Percentiles rank a stretch among this genome's conserved stretches.
Evolutionary conservation across 2,329 filamentous ascomycete species (phyloP).

Genomic region (Ceratocystis smalleyi): DNA sequence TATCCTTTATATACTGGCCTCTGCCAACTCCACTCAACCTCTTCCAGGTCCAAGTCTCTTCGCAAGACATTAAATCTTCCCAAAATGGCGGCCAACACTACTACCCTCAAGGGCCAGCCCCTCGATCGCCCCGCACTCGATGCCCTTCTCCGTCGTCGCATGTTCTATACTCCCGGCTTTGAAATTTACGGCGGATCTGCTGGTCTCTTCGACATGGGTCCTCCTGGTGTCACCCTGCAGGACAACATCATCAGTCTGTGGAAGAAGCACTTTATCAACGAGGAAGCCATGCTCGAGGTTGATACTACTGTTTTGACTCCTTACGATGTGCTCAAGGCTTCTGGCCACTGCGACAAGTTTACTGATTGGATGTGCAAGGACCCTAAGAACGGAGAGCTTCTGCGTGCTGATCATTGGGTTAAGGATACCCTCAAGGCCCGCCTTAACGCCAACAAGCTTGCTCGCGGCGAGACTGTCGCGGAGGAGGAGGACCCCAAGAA

Average conservation of each 20-base stretch:
- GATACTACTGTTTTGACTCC: constrained; percentile 92
- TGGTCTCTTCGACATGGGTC: constrained; percentile 87
- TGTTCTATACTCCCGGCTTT: constrained; percentile 92
- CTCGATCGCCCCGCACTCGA: constrained; percentile 74
- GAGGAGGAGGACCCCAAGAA: constrained; percentile 63
- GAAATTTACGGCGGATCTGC: constrained; percentile 86
- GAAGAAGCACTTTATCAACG: constrained; percentile 84
- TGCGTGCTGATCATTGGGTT: constrained; percentile 90
- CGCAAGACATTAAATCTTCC: constrained; percentile 12
- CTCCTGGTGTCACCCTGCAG: constrained; percentile 71
- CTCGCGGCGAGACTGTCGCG: constrained; percentile 66
- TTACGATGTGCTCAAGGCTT: constrained; percentile 84
- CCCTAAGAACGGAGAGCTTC: constrained; percentile 90
- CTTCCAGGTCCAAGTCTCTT: not conserved
- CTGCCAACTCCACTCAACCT: not conserved
- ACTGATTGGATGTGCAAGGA: constrained; percentile 99
- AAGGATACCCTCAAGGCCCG: constrained; percentile 82
- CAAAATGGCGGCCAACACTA: constrained; percentile 39
- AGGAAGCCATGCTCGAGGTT: constrained; percentile 90
- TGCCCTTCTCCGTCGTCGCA: constrained; percentile 67
- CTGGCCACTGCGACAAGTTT: constrained; percentile 94
- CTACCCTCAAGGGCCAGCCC: constrained; percentile 76
- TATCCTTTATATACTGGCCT: not conserved
- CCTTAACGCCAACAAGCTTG: constrained; percentile 81
- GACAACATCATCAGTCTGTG: constrained; percentile 77